Base-by-base conservation (phyloP, 2,329 filamentous ascomycete species). In the Ophiosphaerella narmari region DNA sequence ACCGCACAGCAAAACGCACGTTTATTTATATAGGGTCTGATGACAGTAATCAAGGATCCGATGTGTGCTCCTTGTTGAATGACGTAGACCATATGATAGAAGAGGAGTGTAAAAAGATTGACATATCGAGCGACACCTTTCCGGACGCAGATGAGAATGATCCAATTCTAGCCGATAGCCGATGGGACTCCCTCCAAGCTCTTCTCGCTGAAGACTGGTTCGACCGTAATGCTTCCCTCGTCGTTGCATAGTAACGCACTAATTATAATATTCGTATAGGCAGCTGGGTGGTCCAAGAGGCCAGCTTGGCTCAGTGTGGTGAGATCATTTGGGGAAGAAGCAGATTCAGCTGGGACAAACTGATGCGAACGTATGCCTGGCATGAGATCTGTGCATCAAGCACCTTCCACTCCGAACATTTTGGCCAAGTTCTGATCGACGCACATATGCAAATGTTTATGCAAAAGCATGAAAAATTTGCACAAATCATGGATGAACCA, bases 221-320 rank as follows among this genome's bases (percentile, higher is more conserved):
- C 24, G 18, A 45, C 2, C 36, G 49, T 7, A 35, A 39, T 14
- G 32, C n/a, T 29, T 23, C n/a, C 24, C n/a, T 31, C 23, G 2
- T 40, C 14, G 9, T 9, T 23, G 36, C 2, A 8, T 6, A 23
- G 7, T 5, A 14, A 16, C 29, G 21, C 5, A 12, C 6, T 12
- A 9, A 23, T 29, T 13, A 16, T 7, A 7, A 6, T 12, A n/a
- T 35, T 16, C 7, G 13, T 35, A n/a, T 16, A 14, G 13, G 33
- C 37, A 9, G 16, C 2, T 26, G 26, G 49, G 45, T 52, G 2
- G 49, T 52, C 13, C 44, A 46, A 29, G 49, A 52, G 32, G 49
- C 40, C 7, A 40, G 31, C 1, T 34, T 45, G 12, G 44, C 49
- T 7, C 39, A 21, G n/a, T 18, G 37, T 7, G 43, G 32, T 3